Evolutionary conservation across 2,329 filamentous ascomycete species (phyloP).

Genomic region (Ophiostoma pallidulum): DNA sequence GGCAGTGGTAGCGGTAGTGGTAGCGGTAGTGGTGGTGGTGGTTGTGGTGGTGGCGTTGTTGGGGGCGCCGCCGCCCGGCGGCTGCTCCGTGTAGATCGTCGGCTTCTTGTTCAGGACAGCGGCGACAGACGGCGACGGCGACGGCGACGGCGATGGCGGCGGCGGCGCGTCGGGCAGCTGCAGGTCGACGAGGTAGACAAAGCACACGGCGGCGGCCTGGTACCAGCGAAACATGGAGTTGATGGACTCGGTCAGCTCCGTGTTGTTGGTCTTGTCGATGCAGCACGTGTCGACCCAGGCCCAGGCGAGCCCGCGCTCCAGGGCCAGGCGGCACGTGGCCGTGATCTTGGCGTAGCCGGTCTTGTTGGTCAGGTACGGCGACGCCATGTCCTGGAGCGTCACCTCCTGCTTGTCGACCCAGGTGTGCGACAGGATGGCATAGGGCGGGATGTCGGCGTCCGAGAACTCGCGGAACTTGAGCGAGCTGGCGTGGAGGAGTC

Average conservation of each 20-base stretch:
- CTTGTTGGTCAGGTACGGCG: slow-evolving; percentile 5
- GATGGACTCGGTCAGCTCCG: slow-evolving; percentile 17
- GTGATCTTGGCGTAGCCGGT: slow-evolving; percentile 12
- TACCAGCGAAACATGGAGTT: slow-evolving; percentile 18
- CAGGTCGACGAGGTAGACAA: slow-evolving; percentile 9
- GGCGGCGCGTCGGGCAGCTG: background rate
- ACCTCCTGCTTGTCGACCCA: slow-evolving; percentile 17
- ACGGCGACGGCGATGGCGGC: no score
- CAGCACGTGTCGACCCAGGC: slow-evolving; percentile 17
- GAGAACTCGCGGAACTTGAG: slow-evolving; percentile 13
- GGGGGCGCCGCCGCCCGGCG: background rate
- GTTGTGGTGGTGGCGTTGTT: background rate
- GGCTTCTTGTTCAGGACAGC: no score
- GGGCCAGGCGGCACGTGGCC: slow-evolving; percentile 7
- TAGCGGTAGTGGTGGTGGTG: background rate
- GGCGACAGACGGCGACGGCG: no score
- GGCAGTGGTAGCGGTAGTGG: no score
- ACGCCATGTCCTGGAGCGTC: slow-evolving; percentile 14
- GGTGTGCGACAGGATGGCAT: slow-evolving; percentile 18
- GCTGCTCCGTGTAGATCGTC: no score
- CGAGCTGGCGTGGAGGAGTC: slow-evolving; percentile 15
- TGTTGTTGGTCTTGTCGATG: slow-evolving; percentile 17
- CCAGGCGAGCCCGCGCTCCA: background rate
- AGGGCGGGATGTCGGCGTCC: slow-evolving; percentile 5
- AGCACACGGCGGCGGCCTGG: slow-evolving; percentile 11